These are phyloP conservation scores for Cyberlindnera mississippiensis DNA, from an alignment of 805 yeast species.

Conservation along the genomic window DNA sequence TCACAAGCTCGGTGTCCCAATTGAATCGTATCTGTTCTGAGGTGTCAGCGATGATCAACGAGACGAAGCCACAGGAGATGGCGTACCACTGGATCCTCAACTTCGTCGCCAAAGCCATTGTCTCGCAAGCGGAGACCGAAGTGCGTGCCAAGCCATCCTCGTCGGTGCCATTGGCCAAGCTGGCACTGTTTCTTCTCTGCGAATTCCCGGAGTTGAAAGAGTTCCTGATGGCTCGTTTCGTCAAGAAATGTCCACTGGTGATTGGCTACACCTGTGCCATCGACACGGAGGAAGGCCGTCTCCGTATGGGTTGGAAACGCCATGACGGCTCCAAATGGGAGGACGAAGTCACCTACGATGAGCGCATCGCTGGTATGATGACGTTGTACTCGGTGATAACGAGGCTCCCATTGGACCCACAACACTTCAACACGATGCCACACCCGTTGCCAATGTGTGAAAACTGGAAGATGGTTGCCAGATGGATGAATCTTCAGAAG, in stretches of 20 bases:
- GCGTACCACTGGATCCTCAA: slow-evolving; percentile 75
- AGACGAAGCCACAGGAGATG: slow-evolving; percentile 44
- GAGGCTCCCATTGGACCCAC: slow-evolving; percentile 37
- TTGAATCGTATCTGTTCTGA: slow-evolving; percentile 48
- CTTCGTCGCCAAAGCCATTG: slow-evolving; percentile 77
- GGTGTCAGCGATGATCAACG: slow-evolving; percentile 44
- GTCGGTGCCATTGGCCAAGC: slow-evolving; percentile 72
- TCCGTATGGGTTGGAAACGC: slow-evolving; percentile 84
- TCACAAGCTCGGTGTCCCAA: slow-evolving; percentile 68
- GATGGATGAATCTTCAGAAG: slow-evolving; percentile 57
- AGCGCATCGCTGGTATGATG: slow-evolving; percentile 81
- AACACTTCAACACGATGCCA: slow-evolving; percentile 25
- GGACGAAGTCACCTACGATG: slow-evolving; percentile 68
- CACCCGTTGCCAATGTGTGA: slow-evolving; percentile 56
- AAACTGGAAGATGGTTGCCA: slow-evolving; percentile 71
- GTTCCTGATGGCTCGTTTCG: slow-evolving; percentile 64
- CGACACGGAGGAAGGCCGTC: slow-evolving; percentile 78
- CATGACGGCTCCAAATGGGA: slow-evolving; percentile 38
- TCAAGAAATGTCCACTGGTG: slow-evolving; percentile 85
- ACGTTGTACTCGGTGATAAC: slow-evolving; percentile 78
- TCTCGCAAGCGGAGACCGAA: slow-evolving; percentile 91
- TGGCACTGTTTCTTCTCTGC: slow-evolving; percentile 52
- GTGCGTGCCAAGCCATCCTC: slow-evolving; percentile 74
- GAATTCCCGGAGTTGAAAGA: slow-evolving; percentile 41
- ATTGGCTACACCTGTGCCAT: slow-evolving; percentile 76